Evolutionary conservation across 1,284 basidiomycete species (phyloP), one percentile per base, ranked within the genome.

Genomic region (Ganoderma multipileum): DNA sequence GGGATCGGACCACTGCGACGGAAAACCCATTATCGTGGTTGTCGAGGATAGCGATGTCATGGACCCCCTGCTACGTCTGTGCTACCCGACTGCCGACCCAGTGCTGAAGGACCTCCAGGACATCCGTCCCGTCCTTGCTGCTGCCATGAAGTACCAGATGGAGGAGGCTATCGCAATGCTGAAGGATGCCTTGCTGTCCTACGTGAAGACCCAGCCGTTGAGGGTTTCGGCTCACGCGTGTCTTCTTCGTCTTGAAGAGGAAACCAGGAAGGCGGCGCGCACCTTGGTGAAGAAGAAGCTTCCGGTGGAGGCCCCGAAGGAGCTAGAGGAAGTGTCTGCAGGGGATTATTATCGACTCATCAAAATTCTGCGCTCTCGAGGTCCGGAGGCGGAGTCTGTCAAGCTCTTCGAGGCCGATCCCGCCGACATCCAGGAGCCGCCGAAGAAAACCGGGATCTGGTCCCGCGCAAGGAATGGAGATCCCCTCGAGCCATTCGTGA

Each of bases 41-140:
- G 63, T 75, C 33, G 84, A 85, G 70, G 66, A 75, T 39, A 74
- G 76, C 54, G 62, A 68, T 39, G 76, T 73, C 12, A 61, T 84
- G 59, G 76, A 81, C 38, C 68, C 71, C 59, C 77, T 84, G 47
- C 74, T 84, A 59, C 75, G 78, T 39, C 76, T 81, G 55, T 80
- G 79, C 59, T 83, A 84, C 69, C 82, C 83, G 0, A 67, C 73
- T 20, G 68, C 73, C 8, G 62, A 70, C n/a, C 72, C 72, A 2
- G 72, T 73, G 5, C 61, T 65, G 3, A 55, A 75, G 20, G 60
- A 67, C 61, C 57, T 58, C 33, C 20, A 58, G 33, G 55, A 58
- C 55, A 58, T 58, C 55, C 33, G 33, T 12, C 55, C 55, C 14
- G 64, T 70, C 2, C 47, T 73, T n/a, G 61, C 62, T 20, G 70